These are phyloP conservation scores for Arabidopsis arenosa DNA, from an alignment of 345 rosid genomes.

Conservation along the genomic window DNA sequence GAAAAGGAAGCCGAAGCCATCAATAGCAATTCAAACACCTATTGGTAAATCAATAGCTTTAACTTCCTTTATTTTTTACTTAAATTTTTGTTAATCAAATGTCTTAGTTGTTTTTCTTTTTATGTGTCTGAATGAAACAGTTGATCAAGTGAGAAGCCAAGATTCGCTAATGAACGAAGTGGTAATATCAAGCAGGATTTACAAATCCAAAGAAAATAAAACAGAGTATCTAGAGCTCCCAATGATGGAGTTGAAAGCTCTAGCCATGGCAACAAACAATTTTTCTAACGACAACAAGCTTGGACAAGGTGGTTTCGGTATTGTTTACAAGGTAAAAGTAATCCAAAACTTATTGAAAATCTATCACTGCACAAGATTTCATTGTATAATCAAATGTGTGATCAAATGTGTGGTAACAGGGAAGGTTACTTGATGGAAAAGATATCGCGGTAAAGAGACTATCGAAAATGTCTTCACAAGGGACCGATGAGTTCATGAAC, in stretches of 20 bases:
- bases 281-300: slow-evolving; percentile 1
- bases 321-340: slow-evolving; percentile 67
- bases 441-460: slow-evolving; percentile 75
- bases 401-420: slow-evolving; percentile 41
- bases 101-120: neutral
- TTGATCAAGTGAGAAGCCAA: neutral
- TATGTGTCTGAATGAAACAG: neutral
- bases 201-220: neutral
- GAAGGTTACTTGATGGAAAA: slow-evolving; percentile 55
- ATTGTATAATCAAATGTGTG: neutral
- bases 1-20: slow-evolving; percentile 52
- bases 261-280: slow-evolving; percentile 13
- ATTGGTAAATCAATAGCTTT: slow-evolving; percentile 18
- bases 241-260: neutral
- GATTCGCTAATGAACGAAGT: neutral
- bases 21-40: slow-evolving; percentile 14
- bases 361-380: neutral
- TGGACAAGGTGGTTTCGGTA: slow-evolving; percentile 66
- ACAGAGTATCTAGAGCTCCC: slow-evolving; percentile 2
- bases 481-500: slow-evolving; percentile 71
- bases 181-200: neutral
- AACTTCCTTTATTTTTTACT: neutral
- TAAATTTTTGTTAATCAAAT: neutral
- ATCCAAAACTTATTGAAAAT: neutral
- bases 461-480: slow-evolving; percentile 63